phyloP scores from a whole-genome alignment of 768 basidiomycete species.

The Chalciporus piperatus region DNA sequence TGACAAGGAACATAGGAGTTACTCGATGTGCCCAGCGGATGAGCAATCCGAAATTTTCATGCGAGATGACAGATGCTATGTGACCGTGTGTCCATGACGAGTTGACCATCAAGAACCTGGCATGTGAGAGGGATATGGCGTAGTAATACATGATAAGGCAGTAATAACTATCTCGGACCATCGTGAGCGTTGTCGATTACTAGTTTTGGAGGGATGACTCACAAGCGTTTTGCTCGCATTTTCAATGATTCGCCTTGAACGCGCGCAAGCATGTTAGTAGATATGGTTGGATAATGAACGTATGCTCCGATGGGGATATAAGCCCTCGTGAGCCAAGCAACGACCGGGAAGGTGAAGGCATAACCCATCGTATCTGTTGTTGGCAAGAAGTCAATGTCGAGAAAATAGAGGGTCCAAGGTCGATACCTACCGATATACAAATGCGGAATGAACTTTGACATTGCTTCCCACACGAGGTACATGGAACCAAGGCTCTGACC shows the following conservation, averaged over 20 bases:
- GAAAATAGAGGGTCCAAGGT: not conserved
- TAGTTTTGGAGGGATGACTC: constrained; percentile 3
- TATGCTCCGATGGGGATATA: constrained; percentile 82
- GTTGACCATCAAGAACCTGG: constrained; percentile 87
- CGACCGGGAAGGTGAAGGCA: constrained; percentile 86
- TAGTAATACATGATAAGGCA: constrained; percentile 85
- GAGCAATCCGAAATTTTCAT: constrained; percentile 43
- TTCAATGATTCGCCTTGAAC: constrained; percentile 42
- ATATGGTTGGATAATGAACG: constrained; percentile 96
- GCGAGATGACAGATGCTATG: constrained; percentile 66
- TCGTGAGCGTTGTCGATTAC: not conserved
- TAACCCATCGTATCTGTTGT: constrained; percentile 93
- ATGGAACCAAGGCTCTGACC: constrained; percentile 91
- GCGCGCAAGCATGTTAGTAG: constrained; percentile 87
- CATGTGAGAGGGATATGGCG: constrained; percentile 64
- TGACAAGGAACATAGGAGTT: constrained; percentile 40
- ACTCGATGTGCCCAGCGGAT: constrained; percentile 45
- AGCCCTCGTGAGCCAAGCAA: constrained; percentile 51
- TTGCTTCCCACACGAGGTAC: constrained; percentile 78
- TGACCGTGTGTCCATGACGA: constrained; percentile 93
- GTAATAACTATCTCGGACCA: constrained; percentile 65
- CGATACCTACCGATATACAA: constrained; percentile 74
- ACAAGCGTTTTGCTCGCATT: constrained; percentile 25
- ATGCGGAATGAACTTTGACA: constrained; percentile 78
- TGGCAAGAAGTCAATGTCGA: constrained; percentile 6